Base-by-base conservation (phyloP, 129 eudicot species). In the Arctium minus region DNA sequence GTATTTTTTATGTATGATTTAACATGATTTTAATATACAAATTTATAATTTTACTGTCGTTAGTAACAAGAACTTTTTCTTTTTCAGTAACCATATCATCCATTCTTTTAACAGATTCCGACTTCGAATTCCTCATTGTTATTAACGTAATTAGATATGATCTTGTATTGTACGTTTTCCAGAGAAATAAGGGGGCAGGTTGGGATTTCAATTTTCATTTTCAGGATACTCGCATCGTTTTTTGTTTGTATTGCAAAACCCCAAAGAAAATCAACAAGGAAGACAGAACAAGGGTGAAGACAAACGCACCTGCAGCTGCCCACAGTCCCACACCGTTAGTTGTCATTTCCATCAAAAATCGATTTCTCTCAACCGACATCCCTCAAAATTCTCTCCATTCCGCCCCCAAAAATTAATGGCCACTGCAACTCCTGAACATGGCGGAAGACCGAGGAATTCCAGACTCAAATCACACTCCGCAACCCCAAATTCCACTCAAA, bases 201-300 rank as follows among this genome's bases (percentile, higher is more conserved):
- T 72, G 87, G 74, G 38, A 65, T 78, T 78, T 72, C 32, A 72
- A 84, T 31, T n/a, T 11, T 40, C 71, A 73, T 18, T 18, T 84
- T 78, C 35, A 22, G 76, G 53, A 22, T 75, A 46, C 13, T 70
- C 30, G 48, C 22, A 44, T 56, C 0, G 1, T 15, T 11, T 29
- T 84, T 78, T 77, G 78, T 81, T 48, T 38, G 46, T 78, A 84
- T 79, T 35, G 75, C 75, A 84, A 72, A 72, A 78, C 39, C 22
- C 83, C 87, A 79, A 84, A 77, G 68, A 50, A 60, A 72, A 72
- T 84, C 70, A 86, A 76, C 88, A 81, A 81, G 67, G 83, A 60
- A 81, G 78, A 86, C 83, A 77, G 60, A 86, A 78, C 89, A 86
- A 48, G 80, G 31, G 85, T 81, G 73, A 82, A 65, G 89, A 82